These are phyloP conservation scores for Fusarium sublunatum DNA, from an alignment of 2,329 filamentous ascomycete genomes.

Conservation along the genomic window DNA sequence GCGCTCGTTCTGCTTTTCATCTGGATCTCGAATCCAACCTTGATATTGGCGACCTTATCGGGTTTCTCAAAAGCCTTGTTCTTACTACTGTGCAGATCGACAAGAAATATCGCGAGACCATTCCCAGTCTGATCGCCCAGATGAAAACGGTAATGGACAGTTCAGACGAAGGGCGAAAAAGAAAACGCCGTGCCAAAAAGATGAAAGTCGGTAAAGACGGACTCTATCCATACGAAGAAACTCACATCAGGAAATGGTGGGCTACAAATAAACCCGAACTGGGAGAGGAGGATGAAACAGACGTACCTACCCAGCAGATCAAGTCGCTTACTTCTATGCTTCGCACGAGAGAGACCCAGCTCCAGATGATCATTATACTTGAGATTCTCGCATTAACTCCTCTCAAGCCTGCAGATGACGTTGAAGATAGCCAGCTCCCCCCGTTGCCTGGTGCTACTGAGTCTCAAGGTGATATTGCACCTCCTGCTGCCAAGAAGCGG, in stretches of 20 bases:
- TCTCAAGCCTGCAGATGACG: conserved; percentile 55
- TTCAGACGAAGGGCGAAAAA: conserved; percentile 61
- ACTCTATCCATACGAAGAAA: conserved; percentile 74
- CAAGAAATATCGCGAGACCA: conserved; percentile 80
- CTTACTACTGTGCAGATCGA: conserved; percentile 75
- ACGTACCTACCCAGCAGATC: conserved; percentile 62
- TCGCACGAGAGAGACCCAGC: conserved; percentile 79
- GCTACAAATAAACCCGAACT: conserved; percentile 62
- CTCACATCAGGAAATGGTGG: conserved; percentile 78
- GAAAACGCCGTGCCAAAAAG: conserved; percentile 69
- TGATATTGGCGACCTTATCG: conserved; percentile 71
- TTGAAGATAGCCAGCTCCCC: conserved; percentile 60
- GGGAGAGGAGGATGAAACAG: conserved; percentile 62
- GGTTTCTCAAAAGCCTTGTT: conserved; percentile 76
- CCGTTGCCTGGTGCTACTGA: conserved; percentile 54
- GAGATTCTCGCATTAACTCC: conserved; percentile 79
- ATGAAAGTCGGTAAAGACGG: conserved; percentile 75
- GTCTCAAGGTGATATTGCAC: conserved; percentile 46
- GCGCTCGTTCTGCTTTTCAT: conserved; percentile 77
- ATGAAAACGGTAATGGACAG: conserved; percentile 68
- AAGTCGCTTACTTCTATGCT: conserved; percentile 73
- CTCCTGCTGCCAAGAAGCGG: conserved; percentile 61
- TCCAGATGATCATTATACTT: conserved; percentile 83
- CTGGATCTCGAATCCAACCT: conserved; percentile 69
- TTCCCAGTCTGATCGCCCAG: conserved; percentile 70